phyloP scores from a whole-genome alignment of 2,329 filamentous ascomycete species.

The Fusarium longipes region DNA sequence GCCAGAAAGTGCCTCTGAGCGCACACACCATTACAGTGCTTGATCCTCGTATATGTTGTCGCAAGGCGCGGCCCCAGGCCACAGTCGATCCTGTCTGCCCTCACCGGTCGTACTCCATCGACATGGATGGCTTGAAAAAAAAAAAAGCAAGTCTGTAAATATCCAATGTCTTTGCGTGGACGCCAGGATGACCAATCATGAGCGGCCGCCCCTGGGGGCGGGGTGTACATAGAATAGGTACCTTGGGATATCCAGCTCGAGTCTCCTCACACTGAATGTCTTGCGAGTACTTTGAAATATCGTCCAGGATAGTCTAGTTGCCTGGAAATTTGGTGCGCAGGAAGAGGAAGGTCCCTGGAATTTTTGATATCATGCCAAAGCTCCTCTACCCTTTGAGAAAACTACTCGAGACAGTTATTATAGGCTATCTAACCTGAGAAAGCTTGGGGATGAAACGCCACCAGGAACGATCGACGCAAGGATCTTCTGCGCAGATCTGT shows the following conservation, averaged over 20 bases:
- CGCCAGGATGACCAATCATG: constrained; percentile 35
- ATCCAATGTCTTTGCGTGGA: constrained; percentile 32
- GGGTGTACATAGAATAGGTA: constrained; percentile 33
- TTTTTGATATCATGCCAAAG: constrained; percentile 17
- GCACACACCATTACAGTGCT: not conserved
- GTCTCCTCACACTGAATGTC: constrained; percentile 26
- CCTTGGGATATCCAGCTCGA: constrained; percentile 10
- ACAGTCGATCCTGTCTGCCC: not conserved
- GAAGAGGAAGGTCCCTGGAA: not conserved
- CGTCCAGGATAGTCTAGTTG: not conserved
- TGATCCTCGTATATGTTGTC: constrained; percentile 13
- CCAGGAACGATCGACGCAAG: constrained; percentile 45
- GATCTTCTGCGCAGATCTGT: constrained; percentile 44
- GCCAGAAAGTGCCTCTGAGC: not conserved
- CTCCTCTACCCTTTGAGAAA: constrained; percentile 23
- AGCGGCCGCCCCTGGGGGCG: constrained; percentile 22
- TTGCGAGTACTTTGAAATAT: constrained; percentile 14
- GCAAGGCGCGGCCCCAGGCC: constrained; percentile 20
- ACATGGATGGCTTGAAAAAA: constrained; percentile 29
- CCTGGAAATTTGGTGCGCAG: not conserved
- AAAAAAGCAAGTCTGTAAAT: constrained; percentile 38
- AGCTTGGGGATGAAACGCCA: constrained; percentile 41
- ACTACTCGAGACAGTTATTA: constrained; percentile 22
- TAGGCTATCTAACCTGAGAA: constrained; percentile 17
- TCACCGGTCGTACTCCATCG: constrained; percentile 8